Conservation (phyloP, 495 filamentous ascomycete genomes). For the Amorphotheca resinae region DNA sequence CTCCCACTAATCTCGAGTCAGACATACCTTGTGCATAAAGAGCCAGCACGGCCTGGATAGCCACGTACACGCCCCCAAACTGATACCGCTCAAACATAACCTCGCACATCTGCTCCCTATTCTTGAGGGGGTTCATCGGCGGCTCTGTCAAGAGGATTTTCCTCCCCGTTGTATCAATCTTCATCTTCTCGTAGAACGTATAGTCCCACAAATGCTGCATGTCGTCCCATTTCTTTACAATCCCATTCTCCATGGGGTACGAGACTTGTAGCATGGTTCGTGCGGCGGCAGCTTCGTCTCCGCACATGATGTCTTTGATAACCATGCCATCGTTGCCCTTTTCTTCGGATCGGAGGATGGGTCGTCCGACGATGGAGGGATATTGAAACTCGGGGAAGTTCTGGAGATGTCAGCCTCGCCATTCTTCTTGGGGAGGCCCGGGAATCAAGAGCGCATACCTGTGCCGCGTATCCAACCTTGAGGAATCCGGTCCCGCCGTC, state of each 20-base stretch:
- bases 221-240: slow-evolving; percentile 98
- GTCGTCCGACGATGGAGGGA: slow-evolving; percentile 95
- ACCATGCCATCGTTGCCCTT: slow-evolving; percentile 41
- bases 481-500: slow-evolving; percentile 99
- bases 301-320: slow-evolving; percentile 99
- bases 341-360: slow-evolving; percentile 94
- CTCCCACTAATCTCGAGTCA: neutral
- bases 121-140: slow-evolving; percentile 92
- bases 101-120: slow-evolving; percentile 93
- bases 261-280: slow-evolving; percentile 94
- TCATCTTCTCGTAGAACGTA: slow-evolving; percentile 94
- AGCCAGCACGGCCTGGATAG: slow-evolving; percentile 94
- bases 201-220: slow-evolving; percentile 99
- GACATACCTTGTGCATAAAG: slow-evolving; percentile 84
- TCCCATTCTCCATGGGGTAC: slow-evolving; percentile 99
- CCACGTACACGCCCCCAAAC: slow-evolving; percentile 96
- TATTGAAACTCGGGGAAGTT: slow-evolving; percentile 99
- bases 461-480: slow-evolving; percentile 95
- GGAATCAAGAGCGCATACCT: slow-evolving; percentile 34
- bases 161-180: slow-evolving; percentile 76
- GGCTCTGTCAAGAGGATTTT: slow-evolving; percentile 99
- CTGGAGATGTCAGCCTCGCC: slow-evolving; percentile 28
- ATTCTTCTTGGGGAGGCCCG: neutral
- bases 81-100: slow-evolving; percentile 97
- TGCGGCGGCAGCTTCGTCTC: slow-evolving; percentile 92